phyloP scores from a whole-genome alignment of 1,139 yeast species.

The Geotrichum carabidarum region DNA sequence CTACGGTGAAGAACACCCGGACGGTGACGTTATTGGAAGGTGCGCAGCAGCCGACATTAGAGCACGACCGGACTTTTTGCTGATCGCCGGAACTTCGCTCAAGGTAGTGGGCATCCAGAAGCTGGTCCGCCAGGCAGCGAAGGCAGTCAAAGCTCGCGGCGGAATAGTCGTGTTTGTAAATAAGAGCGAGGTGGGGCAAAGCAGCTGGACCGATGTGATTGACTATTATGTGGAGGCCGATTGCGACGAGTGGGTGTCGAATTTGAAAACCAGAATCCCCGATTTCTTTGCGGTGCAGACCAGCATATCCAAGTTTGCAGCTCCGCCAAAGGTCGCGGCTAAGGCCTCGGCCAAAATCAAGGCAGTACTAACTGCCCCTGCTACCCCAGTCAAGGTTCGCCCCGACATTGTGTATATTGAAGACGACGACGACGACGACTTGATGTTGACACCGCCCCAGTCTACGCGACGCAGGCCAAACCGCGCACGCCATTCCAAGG shows the following conservation, averaged over 20 bases:
- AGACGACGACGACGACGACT: background rate
- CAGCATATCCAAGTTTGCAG: constrained; percentile 33
- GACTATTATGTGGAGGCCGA: constrained; percentile 74
- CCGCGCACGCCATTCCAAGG: background rate
- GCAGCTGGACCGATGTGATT: constrained; percentile 52
- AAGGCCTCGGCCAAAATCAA: background rate
- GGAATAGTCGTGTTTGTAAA: constrained; percentile 57
- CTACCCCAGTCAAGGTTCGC: constrained; percentile 7
- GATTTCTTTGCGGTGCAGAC: constrained; percentile 54
- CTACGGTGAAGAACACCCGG: constrained; percentile 77
- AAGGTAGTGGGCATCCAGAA: constrained; percentile 69
- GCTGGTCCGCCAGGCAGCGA: constrained; percentile 56
- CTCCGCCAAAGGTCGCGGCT: background rate
- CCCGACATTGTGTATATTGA: background rate
- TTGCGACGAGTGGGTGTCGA: constrained; percentile 73
- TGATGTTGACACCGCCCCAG: background rate
- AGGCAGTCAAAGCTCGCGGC: constrained; percentile 43
- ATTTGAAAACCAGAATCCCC: constrained; percentile 51
- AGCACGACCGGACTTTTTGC: constrained; percentile 55
- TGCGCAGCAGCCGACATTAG: constrained; percentile 54
- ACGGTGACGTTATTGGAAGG: constrained; percentile 58
- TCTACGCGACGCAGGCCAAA: background rate
- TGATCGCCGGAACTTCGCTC: constrained; percentile 72
- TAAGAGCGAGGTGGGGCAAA: constrained; percentile 45
- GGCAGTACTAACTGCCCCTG: background rate